phyloP scores from a whole-genome alignment of 2,329 filamentous ascomycete genomes.

The Monosporascus sp. region DNA sequence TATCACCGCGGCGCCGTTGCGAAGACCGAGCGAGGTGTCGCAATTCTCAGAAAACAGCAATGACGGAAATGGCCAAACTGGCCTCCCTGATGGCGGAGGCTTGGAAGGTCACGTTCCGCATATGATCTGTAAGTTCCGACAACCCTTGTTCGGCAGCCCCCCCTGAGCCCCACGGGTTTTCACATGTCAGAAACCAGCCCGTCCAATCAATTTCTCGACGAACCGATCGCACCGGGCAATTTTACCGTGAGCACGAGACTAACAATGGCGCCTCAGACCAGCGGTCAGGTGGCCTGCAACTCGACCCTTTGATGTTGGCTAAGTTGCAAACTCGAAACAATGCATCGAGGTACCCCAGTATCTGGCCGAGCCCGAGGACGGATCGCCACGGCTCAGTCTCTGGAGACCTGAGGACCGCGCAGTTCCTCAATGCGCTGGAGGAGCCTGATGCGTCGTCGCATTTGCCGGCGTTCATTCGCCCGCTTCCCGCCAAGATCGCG shows the following conservation, averaged over 20 bases:
- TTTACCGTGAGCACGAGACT: constrained; percentile 17
- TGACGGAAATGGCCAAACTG: constrained; percentile 17
- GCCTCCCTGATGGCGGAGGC: constrained; percentile 15
- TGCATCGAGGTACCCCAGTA: constrained; percentile 24
- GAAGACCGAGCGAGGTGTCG: constrained; percentile 18
- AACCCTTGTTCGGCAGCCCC: not conserved
- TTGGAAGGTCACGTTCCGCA: constrained; percentile 41
- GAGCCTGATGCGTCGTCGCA: constrained; percentile 43
- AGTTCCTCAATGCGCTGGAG: constrained; percentile 43
- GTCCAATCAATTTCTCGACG: constrained; percentile 4
- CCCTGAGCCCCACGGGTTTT: constrained; percentile 12
- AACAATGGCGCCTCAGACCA: constrained; percentile 26
- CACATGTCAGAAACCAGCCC: constrained; percentile 18
- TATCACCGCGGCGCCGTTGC: constrained; percentile 26
- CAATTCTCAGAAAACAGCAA: constrained; percentile 16
- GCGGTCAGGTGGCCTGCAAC: constrained; percentile 18
- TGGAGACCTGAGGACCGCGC: constrained; percentile 33
- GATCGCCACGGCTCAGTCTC: constrained; percentile 17
- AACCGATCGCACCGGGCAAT: constrained; percentile 5
- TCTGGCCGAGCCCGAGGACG: constrained; percentile 26
- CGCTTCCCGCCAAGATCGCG: constrained; percentile 70
- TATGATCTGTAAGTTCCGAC: constrained; percentile 40
- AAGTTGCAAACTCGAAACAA: constrained; percentile 21
- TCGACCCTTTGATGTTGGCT: constrained; percentile 29
- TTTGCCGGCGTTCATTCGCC: constrained; percentile 67